Base-by-base conservation (phyloP, 2,329 filamentous ascomycete species). In the Lasiodiplodia sp. region DNA sequence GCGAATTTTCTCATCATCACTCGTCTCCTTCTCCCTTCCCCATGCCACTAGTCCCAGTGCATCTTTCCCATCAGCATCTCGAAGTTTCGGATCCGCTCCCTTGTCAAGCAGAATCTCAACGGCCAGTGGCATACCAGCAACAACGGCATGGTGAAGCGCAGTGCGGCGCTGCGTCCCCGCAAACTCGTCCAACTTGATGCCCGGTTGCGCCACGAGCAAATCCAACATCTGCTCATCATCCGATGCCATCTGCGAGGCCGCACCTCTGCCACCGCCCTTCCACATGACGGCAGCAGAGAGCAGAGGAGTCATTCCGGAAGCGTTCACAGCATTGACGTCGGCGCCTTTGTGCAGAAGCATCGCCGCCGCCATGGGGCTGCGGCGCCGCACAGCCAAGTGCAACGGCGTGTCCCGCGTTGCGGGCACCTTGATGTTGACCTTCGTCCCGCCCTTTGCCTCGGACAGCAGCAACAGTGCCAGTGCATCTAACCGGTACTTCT, bases 341-440 rank as follows among this genome's bases (percentile, higher is more conserved):
- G 65, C 68, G 18, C 47, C 47, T 18, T 44, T 68, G 65, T 68
- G 28, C 12, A 69, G 44, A n/a, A 69, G 55, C 68, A 69, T 68
- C 8, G 51, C 64, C 1, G 52, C 56, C 18, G 68, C 68, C 25
- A 34, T 47, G 7, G 56, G 21, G 34, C 67, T 65, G 21, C 57
- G 37, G 2, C 68, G 37, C 16, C 65, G 55, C 16, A 69, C 66
- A 0, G 68, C 68, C 23, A 69, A 16, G 18, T 69, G 68, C 11
- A 69, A 47, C 16, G 65, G 64, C 5, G 64, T 69, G n/a, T 69
- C 55, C 4, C 44, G 65, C 16, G 65, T 69, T 8, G 55, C 68
- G 12, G 28, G 55, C 16, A 49, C 11, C 18, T 18, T 6, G 2
- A 68, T 21, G 28, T 69, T 68, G n/a, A 69, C 53, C 2, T 68